A percentile compares a stretch with the other conserved stretches of the same genome.
These are phyloP conservation scores for Fusarium citri DNA, from an alignment of 2,329 filamentous ascomycete species.

Conservation along the genomic window DNA sequence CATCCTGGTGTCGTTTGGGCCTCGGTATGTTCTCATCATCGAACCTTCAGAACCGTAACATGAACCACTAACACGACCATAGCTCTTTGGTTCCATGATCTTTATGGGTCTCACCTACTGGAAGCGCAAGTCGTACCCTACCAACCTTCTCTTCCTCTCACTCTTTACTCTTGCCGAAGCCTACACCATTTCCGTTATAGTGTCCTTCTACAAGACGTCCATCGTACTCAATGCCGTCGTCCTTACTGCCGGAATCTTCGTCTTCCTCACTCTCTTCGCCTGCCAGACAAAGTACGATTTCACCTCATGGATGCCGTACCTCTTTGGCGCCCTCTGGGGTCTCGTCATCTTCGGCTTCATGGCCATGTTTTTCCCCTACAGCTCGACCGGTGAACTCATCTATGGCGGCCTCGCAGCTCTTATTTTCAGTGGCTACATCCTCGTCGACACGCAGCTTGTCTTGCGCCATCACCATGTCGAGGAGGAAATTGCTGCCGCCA, in stretches of 20 bases:
- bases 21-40: slow-evolving; percentile 65
- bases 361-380: slow-evolving; percentile 87
- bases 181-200: slow-evolving; percentile 92
- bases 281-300: slow-evolving; percentile 99
- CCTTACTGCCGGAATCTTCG: slow-evolving; percentile 85
- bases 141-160: slow-evolving; percentile 90
- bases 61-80: slow-evolving; percentile 34
- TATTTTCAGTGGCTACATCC: slow-evolving; percentile 93
- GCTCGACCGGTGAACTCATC: slow-evolving; percentile 82
- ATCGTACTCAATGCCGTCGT: slow-evolving; percentile 92
- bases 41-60: background rate
- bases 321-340: slow-evolving; percentile 91
- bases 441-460: slow-evolving; percentile 95
- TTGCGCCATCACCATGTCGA: slow-evolving; percentile 97
- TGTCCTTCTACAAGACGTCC: slow-evolving; percentile 85
- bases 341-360: slow-evolving; percentile 94
- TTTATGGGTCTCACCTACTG: slow-evolving; percentile 92
- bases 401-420: slow-evolving; percentile 86
- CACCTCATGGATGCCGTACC: slow-evolving; percentile 94
- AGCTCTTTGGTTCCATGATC: slow-evolving; percentile 82
- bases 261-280: slow-evolving; percentile 85
- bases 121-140: slow-evolving; percentile 96
- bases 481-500: slow-evolving; percentile 95
- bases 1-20: slow-evolving; percentile 87
- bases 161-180: slow-evolving; percentile 93